phyloP scores from a whole-genome alignment of 2,329 filamentous ascomycete genomes.

The Onygenales sp. region DNA sequence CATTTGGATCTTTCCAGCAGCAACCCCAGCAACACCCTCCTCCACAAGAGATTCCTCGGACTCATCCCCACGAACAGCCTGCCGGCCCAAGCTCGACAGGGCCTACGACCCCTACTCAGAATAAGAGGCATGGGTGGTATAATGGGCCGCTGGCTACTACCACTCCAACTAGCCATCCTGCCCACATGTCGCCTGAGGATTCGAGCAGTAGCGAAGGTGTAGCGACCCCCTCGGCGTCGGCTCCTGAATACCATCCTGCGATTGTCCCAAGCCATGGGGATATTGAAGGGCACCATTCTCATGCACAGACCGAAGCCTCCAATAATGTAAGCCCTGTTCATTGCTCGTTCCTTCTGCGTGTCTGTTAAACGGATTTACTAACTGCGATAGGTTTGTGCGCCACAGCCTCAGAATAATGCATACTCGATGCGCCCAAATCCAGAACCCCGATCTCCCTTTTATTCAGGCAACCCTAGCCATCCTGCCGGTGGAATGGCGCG shows the following conservation, averaged over 20 bases:
- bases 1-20: slow-evolving; percentile 26
- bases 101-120: slow-evolving; percentile 13
- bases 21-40: slow-evolving; percentile 5
- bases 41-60: neutral
- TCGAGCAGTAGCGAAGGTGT: slow-evolving; percentile 41
- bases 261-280: slow-evolving; percentile 40
- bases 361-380: slow-evolving; percentile 8
- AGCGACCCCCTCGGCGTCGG: slow-evolving; percentile 37
- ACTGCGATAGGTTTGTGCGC: slow-evolving; percentile 23
- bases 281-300: slow-evolving; percentile 33
- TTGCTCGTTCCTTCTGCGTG: slow-evolving; percentile 16
- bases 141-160: slow-evolving; percentile 22
- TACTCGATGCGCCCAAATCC: slow-evolving; percentile 13
- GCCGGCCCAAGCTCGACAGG: neutral
- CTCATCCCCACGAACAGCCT: neutral
- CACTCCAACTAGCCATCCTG: slow-evolving; percentile 20
- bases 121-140: slow-evolving; percentile 25
- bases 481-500: slow-evolving; percentile 33
- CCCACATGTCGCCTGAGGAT: slow-evolving; percentile 38
- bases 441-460: slow-evolving; percentile 20
- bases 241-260: slow-evolving; percentile 39
- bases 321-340: slow-evolving; percentile 30
- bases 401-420: slow-evolving; percentile 22
- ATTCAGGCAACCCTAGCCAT: slow-evolving; percentile 18
- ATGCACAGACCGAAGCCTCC: slow-evolving; percentile 25